A percentile compares a stretch with the other conserved stretches of the same genome.
These are phyloP conservation scores for Gossypium davidsonii DNA, from an alignment of 441 rosid species.

Conservation along the genomic window DNA sequence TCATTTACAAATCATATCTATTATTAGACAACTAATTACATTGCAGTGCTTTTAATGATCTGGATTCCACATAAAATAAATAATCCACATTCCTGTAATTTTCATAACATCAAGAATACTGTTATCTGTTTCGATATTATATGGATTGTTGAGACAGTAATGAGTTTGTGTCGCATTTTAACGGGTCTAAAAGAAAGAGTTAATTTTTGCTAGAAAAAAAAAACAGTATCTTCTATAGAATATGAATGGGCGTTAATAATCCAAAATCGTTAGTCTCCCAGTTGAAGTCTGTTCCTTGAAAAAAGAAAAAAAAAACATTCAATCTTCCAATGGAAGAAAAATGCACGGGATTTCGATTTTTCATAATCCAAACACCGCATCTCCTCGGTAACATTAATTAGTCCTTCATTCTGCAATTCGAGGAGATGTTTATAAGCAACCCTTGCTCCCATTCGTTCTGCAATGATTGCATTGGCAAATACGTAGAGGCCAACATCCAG, in stretches of 20 bases:
- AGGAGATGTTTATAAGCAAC: slow-evolving; percentile 22
- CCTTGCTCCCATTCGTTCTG: slow-evolving; percentile 5
- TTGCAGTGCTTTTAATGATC: too few relatives aligned
- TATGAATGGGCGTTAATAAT: neutral
- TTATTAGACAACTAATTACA: too few relatives aligned
- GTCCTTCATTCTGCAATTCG: neutral
- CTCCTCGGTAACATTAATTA: neutral
- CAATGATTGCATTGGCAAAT: neutral
- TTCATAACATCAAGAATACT: too few relatives aligned
- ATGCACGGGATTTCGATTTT: neutral
- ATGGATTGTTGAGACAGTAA: too few relatives aligned
- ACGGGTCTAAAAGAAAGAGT: neutral
- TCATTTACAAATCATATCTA: too few relatives aligned
- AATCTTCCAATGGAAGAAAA: neutral
- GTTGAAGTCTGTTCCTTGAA: neutral
- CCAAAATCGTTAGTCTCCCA: neutral
- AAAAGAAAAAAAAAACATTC: neutral
- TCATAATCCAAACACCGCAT: neutral
- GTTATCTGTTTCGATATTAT: too few relatives aligned
- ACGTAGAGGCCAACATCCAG: slow-evolving; percentile 31
- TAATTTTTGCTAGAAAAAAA: neutral
- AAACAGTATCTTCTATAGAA: neutral
- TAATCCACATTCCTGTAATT: too few relatives aligned
- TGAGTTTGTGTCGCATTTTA: too few relatives aligned
- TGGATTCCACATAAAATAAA: too few relatives aligned